A percentile compares a stretch with the other conserved stretches of the same genome.
These are phyloP conservation scores for Hypoxylon sp. DNA, from an alignment of 2,329 filamentous ascomycete species.

Conservation along the genomic window DNA sequence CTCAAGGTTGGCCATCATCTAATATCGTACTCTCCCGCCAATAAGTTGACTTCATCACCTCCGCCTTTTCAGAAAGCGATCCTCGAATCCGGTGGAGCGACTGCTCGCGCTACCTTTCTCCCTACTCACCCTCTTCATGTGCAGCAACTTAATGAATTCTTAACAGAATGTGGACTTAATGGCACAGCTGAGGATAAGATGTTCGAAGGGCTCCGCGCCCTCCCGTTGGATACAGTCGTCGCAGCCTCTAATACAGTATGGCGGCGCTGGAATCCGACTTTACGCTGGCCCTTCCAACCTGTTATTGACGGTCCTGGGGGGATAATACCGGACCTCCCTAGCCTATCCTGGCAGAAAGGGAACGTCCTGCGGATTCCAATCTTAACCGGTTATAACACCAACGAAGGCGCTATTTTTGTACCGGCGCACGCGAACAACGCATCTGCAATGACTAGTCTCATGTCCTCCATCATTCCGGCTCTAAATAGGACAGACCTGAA, in stretches of 20 bases:
- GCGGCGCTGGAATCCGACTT: slow-evolving; percentile 58
- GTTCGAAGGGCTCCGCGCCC: slow-evolving; percentile 65
- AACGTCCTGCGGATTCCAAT: slow-evolving; percentile 72
- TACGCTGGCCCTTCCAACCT: slow-evolving; percentile 78
- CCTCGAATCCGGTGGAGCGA: slow-evolving; percentile 71
- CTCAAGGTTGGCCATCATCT: slow-evolving; percentile 72
- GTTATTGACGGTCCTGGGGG: slow-evolving; percentile 71
- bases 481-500: slow-evolving; percentile 67
- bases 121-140: slow-evolving; percentile 71
- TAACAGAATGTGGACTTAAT: slow-evolving; percentile 66
- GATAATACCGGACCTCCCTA: slow-evolving; percentile 70
- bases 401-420: slow-evolving; percentile 78
- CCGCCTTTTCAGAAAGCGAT: slow-evolving; percentile 68
- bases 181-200: slow-evolving; percentile 64
- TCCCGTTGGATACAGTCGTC: slow-evolving; percentile 59
- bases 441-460: slow-evolving; percentile 72
- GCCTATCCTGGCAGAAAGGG: slow-evolving; percentile 70
- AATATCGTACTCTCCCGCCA: slow-evolving; percentile 63
- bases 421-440: slow-evolving; percentile 63
- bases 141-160: slow-evolving; percentile 69
- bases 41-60: slow-evolving; percentile 51
- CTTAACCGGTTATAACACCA: slow-evolving; percentile 78
- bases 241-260: slow-evolving; percentile 63
- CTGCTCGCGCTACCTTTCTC: slow-evolving; percentile 67
- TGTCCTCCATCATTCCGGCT: slow-evolving; percentile 72